Evolutionary conservation across 2,329 filamentous ascomycete species (phyloP).

Genomic region (Hymenoscyphus occultus): DNA sequence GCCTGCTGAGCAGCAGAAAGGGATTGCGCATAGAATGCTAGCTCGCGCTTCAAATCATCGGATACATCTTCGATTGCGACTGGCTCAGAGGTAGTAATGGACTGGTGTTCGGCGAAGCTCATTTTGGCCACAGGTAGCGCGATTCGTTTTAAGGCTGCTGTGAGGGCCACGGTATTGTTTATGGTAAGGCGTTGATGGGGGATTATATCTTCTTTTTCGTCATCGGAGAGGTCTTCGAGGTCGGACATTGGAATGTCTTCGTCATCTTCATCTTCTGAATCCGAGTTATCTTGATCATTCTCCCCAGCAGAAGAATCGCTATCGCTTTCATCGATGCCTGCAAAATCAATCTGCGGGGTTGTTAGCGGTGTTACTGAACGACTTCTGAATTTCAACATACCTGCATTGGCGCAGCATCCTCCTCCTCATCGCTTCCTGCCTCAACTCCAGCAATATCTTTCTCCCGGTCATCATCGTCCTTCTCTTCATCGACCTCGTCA

Average conservation of each 20-base stretch:
- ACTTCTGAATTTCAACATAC: slow-evolving; percentile 16
- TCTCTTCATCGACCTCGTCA: slow-evolving; percentile 38
- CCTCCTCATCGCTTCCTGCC: slow-evolving; percentile 40
- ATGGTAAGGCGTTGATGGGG: slow-evolving; percentile 92
- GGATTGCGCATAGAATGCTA: slow-evolving; percentile 89
- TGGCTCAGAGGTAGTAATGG: slow-evolving; percentile 63
- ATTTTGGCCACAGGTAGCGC: slow-evolving; percentile 64
- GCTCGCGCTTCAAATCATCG: slow-evolving; percentile 88
- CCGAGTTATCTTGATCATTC: slow-evolving; percentile 43
- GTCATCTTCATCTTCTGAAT: slow-evolving; percentile 66
- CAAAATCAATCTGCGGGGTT: slow-evolving; percentile 46
- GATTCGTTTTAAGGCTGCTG: slow-evolving; percentile 76
- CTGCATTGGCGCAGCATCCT: slow-evolving; percentile 22
- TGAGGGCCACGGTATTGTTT: slow-evolving; percentile 90
- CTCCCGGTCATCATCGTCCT: slow-evolving; percentile 28
- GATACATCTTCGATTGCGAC: slow-evolving; percentile 79
- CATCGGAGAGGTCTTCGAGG: slow-evolving; percentile 71
- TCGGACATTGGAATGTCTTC: slow-evolving; percentile 90
- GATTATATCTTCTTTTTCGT: slow-evolving; percentile 81
- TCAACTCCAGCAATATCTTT: slow-evolving; percentile 35
- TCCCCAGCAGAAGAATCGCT: slow-evolving; percentile 52
- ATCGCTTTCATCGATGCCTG: slow-evolving; percentile 59
- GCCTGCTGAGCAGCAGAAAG: slow-evolving; percentile 74
- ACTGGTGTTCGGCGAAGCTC: slow-evolving; percentile 81
- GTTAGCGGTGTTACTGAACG: slow-evolving; percentile 14